These are phyloP conservation scores for Raphanus sativus DNA, from an alignment of 345 rosid species.

Conservation along the genomic window DNA sequence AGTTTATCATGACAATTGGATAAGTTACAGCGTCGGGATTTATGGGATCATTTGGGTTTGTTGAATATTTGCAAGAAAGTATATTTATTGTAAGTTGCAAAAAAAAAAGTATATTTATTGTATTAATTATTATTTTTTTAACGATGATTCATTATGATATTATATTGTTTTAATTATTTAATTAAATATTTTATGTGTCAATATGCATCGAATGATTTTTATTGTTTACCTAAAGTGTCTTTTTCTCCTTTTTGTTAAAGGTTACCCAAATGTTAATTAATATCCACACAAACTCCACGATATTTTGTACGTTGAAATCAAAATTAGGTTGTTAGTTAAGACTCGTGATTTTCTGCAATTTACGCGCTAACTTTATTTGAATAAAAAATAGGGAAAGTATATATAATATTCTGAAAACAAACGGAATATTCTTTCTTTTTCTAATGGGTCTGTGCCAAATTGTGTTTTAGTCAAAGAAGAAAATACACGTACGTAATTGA, in stretches of 20 bases:
- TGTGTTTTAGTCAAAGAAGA: no score
- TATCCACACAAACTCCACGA: neutral
- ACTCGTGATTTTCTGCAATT: neutral
- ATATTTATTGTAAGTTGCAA: no score
- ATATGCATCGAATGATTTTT: conserved; percentile 3
- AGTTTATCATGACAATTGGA: conserved; percentile 31
- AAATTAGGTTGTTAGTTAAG: neutral
- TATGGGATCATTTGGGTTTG: conserved; percentile 34
- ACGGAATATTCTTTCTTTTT: neutral
- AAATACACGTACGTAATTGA: no score
- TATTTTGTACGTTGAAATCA: neutral
- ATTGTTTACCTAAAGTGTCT: neutral
- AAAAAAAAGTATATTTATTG: neutral
- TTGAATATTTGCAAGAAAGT: conserved; percentile 31
- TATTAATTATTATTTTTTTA: no score
- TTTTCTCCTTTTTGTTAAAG: neutral
- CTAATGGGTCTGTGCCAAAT: conserved; percentile 28
- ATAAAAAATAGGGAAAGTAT: neutral
- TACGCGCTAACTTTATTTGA: conserved; percentile 1
- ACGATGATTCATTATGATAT: neutral
- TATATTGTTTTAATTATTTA: neutral
- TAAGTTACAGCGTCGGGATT: conserved; percentile 26
- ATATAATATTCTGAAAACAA: neutral
- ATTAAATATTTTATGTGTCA: neutral
- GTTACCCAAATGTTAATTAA: conserved; percentile 6